These are phyloP conservation scores for Annulohypoxylon stygium DNA, from an alignment of 495 filamentous ascomycete genomes.

Conservation along the genomic window DNA sequence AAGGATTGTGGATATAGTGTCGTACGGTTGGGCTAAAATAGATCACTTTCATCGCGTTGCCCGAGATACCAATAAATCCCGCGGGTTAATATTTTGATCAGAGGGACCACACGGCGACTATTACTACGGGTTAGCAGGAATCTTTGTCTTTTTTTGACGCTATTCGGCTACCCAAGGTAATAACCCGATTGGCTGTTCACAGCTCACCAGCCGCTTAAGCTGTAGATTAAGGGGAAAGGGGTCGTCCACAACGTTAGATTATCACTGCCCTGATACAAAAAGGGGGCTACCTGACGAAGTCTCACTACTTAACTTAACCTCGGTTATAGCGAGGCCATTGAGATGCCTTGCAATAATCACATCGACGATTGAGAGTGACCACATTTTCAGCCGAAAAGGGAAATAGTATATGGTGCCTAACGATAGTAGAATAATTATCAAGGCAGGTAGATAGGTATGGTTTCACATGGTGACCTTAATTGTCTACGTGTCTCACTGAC, in stretches of 20 bases:
- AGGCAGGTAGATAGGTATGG: not conserved
- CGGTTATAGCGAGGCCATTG: not conserved
- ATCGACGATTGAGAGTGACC: not conserved
- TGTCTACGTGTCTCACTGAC: conserved; percentile 1
- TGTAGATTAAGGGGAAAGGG: conserved; percentile 7
- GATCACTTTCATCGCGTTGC: not conserved
- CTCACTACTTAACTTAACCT: not conserved
- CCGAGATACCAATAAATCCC: not conserved
- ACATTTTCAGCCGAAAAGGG: not conserved
- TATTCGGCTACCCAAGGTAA: not conserved
- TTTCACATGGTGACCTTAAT: not conserved
- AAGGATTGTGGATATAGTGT: not conserved
- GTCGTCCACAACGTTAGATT: conserved; percentile 2
- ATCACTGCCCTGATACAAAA: not conserved
- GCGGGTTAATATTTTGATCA: not conserved
- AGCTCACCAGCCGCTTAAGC: not conserved
- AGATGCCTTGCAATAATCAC: not conserved
- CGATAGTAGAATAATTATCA: not conserved
- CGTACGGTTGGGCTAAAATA: not conserved
- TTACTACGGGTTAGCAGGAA: not conserved
- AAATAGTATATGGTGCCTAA: not conserved
- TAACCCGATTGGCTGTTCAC: not conserved
- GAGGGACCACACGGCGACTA: not conserved
- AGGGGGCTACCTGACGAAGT: not conserved
- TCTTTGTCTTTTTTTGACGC: not conserved